Percentiles rank a stretch among this genome's conserved stretches.
Conservation (phyloP, 768 basidiomycete species). For the Termitomyces sp. region DNA sequence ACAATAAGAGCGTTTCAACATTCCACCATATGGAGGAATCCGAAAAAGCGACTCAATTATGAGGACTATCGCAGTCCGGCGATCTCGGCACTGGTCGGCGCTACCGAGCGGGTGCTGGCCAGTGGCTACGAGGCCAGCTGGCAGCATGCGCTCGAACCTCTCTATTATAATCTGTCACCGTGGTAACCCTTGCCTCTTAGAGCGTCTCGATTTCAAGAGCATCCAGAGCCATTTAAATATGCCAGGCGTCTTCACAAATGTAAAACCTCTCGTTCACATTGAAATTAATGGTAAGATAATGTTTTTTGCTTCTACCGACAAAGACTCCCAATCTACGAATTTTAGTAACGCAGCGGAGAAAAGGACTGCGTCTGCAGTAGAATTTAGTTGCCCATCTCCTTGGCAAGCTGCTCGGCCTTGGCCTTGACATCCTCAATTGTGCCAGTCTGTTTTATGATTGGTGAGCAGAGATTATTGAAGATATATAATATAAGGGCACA, state of each 20-base stretch:
- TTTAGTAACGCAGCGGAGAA: slow-evolving; percentile 9
- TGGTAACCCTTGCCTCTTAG: no score
- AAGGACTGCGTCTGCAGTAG: slow-evolving; percentile 7
- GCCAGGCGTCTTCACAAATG: not conserved
- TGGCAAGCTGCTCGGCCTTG: slow-evolving; percentile 97
- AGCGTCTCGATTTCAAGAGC: no score
- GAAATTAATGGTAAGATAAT: slow-evolving; percentile 7
- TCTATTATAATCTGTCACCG: no score
- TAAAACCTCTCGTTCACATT: not conserved
- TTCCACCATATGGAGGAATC: slow-evolving; percentile 5
- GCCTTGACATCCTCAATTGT: slow-evolving; percentile 96
- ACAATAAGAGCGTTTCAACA: slow-evolving; percentile 14
- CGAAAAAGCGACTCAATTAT: slow-evolving; percentile 3
- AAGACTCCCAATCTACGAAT: slow-evolving; percentile 14
- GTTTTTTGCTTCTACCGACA: slow-evolving; percentile 13
- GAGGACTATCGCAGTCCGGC: slow-evolving; percentile 16
- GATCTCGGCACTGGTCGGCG: slow-evolving; percentile 7
- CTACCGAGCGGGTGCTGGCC: not conserved
- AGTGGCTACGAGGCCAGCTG: no score
- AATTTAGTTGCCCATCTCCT: slow-evolving; percentile 75
- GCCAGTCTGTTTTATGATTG: slow-evolving; percentile 50
- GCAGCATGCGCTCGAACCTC: no score
- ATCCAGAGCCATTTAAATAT: not conserved
- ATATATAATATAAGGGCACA: not conserved
- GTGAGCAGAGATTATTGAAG: not conserved